Evolutionary conservation across 495 filamentous ascomycete species (phyloP).

Genomic region (Aspergillus bridgeri): DNA sequence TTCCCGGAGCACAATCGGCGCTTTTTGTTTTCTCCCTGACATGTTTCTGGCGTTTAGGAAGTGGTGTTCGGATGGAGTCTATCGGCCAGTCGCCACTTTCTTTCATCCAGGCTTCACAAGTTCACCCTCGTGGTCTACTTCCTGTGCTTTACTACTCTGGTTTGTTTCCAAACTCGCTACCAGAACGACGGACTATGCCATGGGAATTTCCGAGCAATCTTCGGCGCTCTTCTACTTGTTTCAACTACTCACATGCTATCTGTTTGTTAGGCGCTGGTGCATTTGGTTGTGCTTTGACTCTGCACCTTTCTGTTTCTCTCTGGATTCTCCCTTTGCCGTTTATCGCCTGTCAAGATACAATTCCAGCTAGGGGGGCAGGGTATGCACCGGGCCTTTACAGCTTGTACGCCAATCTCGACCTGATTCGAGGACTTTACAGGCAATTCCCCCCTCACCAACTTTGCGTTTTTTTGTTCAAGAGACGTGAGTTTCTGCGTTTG

Average conservation of each 20-base stretch:
- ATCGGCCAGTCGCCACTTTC: neutral
- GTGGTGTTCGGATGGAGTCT: conserved; percentile 5
- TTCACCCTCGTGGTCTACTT: neutral
- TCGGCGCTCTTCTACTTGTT: neutral
- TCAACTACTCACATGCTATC: neutral
- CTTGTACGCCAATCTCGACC: neutral
- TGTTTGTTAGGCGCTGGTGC: no score
- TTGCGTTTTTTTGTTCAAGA: neutral
- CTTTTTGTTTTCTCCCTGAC: conserved; percentile 5
- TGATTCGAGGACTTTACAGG: no score
- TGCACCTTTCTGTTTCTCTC: neutral
- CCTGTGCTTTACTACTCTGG: neutral
- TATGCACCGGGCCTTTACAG: neutral
- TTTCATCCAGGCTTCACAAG: conserved; percentile 4
- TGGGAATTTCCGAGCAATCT: neutral
- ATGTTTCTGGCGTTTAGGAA: neutral
- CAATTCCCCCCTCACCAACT: neutral
- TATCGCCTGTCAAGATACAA: no score
- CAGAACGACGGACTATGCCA: neutral
- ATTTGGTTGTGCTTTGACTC: neutral
- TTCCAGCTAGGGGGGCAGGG: no score
- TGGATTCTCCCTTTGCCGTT: no score
- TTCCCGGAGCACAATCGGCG: conserved; percentile 2
- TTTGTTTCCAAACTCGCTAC: neutral
- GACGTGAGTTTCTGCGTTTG: neutral